A percentile compares a stretch with the other conserved stretches of the same genome.
These are phyloP conservation scores for Fraxinus cuspidata DNA, from an alignment of 257 asterid species.

Conservation along the genomic window DNA sequence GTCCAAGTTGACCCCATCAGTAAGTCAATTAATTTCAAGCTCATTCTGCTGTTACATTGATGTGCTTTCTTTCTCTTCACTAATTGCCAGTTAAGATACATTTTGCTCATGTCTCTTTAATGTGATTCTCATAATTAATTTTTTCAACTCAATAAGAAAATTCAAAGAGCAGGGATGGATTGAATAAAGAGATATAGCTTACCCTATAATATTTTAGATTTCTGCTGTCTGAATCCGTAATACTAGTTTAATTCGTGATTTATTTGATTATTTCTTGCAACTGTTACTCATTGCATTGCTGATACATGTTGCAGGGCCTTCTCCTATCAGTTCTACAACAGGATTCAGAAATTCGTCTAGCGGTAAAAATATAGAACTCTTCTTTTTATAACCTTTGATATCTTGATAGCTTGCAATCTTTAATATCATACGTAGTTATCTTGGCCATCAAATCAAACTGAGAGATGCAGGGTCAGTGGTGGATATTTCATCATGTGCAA, in stretches of 20 bases:
- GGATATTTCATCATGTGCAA: neutral
- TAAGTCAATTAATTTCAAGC: constrained; percentile 39
- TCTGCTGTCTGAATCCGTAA: neutral
- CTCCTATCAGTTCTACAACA: constrained; percentile 87
- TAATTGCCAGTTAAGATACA: neutral
- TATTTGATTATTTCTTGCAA: constrained; percentile 3
- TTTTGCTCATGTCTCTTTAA: neutral
- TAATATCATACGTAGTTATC: neutral
- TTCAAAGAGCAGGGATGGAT: constrained; percentile 8
- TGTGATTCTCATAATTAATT: neutral
- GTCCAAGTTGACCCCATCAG: constrained; percentile 85
- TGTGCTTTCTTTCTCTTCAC: constrained; percentile 1
- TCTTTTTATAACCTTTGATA: constrained; percentile 12
- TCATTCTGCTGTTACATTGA: constrained; percentile 6
- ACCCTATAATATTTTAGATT: neutral
- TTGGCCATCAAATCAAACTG: constrained; percentile 8
- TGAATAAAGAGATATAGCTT: neutral
- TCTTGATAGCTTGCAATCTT: neutral
- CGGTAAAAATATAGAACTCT: constrained; percentile 53
- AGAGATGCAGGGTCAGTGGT: neutral
- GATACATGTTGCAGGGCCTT: constrained; percentile 67
- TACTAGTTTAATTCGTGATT: constrained; percentile 3
- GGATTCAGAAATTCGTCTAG: constrained; percentile 83
- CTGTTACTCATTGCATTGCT: constrained; percentile 21
- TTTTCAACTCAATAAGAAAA: constrained; percentile 12